Evolutionary conservation across 768 basidiomycete genomes (phyloP), one percentile per base, ranked within the genome.

Genomic region (Lentinula detonsa): DNA sequence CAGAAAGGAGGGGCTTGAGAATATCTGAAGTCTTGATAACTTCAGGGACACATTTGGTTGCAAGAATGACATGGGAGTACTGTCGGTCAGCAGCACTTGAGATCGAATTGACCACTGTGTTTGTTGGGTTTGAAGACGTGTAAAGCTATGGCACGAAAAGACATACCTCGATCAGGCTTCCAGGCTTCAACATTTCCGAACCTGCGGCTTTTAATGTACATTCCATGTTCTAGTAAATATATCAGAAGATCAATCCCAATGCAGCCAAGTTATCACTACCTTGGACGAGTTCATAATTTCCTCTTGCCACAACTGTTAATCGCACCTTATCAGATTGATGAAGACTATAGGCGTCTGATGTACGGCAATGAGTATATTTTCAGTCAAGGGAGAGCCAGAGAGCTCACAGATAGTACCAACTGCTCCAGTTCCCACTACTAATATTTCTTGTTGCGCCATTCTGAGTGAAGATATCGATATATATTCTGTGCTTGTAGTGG

Each of bases 281-380:
- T 16, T 77, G 73, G 9, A 85, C 77, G 1, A 75, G 71, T 7
- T 84, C 78, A 67, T 82, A 88, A 62, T 90, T 89, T 53, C 88
- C 84, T 60, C 90, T 73, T 1, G 90, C 90, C 1, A 92, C 86
- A n/a, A 78, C 86, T 1, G 90, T 91, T 10, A 93, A 81, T 77
- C 1, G 81, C 86, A 39, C 78, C 73, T 11, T 84, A 81, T 65
- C 85, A 82, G 62, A 80, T 73, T 63, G 83, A 80, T 74, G 7
- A 15, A 43, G 40, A 53, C 33, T 53, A 33, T 35, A 23, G 18
- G 53, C 49, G 28, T n/a, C 43, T 50, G 45, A 35, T 13, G 31
- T 16, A 23, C 42, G 2, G 13, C 1, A 34, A 6, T 28, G 21
- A 54, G 18, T 5, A 18, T 34, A 2, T 11, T 10, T 37, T 35